phyloP scores from a whole-genome alignment of 805 yeast genomes.

The Kluyveromyces nonfermentans region DNA sequence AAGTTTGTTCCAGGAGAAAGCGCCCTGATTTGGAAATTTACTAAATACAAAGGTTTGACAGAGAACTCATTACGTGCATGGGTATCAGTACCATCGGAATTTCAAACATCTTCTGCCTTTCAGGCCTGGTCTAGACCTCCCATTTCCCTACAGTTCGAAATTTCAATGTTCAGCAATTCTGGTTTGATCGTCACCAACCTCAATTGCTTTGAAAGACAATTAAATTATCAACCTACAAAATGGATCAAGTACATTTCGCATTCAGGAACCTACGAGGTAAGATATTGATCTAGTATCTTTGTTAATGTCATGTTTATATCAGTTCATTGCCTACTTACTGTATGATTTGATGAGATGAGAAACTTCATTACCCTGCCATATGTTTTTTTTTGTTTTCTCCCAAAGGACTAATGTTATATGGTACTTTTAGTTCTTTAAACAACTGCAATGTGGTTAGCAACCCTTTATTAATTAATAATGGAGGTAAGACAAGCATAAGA shows the following conservation, averaged over 20 bases:
- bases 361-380: no score
- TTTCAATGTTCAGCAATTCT: constrained; percentile 68
- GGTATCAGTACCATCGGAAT: constrained; percentile 35
- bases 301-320: neutral
- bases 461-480: no score
- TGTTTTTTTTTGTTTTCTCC: no score
- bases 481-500: no score
- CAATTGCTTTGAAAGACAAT: constrained; percentile 47
- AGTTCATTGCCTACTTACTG: no score
- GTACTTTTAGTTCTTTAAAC: no score
- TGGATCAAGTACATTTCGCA: constrained; percentile 77
- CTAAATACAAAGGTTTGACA: constrained; percentile 56
- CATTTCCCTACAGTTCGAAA: constrained; percentile 53
- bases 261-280: constrained; percentile 73
- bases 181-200: constrained; percentile 69
- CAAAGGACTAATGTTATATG: no score
- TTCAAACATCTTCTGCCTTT: constrained; percentile 15
- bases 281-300: constrained; percentile 35
- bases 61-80: constrained; percentile 49
- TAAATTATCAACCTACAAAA: constrained; percentile 61
- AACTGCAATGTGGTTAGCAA: no score
- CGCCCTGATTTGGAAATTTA: constrained; percentile 59
- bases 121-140: constrained; percentile 65
- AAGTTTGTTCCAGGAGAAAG: constrained; percentile 60
- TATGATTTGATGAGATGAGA: no score